Evolutionary conservation across 208 protist genomes (phyloP).

Genomic region (Entamoeba invadens): DNA sequence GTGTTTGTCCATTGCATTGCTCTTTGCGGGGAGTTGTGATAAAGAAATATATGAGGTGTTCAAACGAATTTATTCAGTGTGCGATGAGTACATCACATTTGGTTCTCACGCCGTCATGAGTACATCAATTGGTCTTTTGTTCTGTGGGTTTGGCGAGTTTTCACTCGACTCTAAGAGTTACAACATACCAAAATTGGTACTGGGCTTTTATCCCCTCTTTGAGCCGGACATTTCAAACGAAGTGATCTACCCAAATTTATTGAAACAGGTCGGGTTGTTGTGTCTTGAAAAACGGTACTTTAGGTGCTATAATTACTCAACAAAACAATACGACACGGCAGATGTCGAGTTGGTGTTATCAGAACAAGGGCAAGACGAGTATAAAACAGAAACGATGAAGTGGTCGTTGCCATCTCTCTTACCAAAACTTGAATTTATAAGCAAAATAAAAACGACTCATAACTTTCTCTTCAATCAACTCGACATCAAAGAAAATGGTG

Average conservation of each 20-base stretch:
- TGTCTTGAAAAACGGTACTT: background rate
- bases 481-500: background rate
- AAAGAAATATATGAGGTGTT: background rate
- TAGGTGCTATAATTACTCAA: background rate
- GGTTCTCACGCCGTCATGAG: background rate
- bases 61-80: background rate
- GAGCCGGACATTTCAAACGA: background rate
- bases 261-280: background rate
- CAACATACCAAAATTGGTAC: background rate
- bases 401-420: background rate
- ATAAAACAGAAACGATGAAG: background rate
- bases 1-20: background rate
- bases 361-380: background rate
- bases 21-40: background rate
- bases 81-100: background rate
- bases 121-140: background rate
- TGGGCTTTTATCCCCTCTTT: background rate
- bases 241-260: background rate
- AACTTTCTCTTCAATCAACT: background rate
- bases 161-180: background rate
- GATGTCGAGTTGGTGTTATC: background rate
- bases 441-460: background rate
- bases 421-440: background rate
- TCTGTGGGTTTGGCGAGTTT: background rate
- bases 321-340: background rate